phyloP scores from a whole-genome alignment of 2,329 filamentous ascomycete genomes.

The Aspergillus hiratsukae region DNA sequence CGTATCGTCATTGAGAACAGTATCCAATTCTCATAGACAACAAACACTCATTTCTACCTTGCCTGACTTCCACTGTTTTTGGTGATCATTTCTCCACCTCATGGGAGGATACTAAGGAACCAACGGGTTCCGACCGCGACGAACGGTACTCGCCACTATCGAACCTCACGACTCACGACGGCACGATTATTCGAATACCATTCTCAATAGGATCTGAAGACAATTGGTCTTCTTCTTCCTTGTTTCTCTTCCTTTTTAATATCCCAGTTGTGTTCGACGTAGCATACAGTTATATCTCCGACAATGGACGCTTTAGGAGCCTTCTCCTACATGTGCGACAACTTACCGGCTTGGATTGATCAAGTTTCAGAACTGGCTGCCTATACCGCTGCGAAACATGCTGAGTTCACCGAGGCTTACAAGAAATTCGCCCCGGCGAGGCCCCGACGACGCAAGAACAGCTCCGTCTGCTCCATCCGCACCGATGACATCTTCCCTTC shows the following conservation, averaged over 20 bases:
- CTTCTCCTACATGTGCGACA: slow-evolving; percentile 42
- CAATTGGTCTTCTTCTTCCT: background rate
- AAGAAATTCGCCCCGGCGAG: slow-evolving; percentile 28
- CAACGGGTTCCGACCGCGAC: background rate
- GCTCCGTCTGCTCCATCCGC: slow-evolving; percentile 41
- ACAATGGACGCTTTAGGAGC: slow-evolving; percentile 42
- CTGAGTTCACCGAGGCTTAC: slow-evolving; percentile 42
- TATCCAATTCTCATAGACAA: background rate
- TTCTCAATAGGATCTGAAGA: background rate
- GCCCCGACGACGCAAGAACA: slow-evolving; percentile 36
- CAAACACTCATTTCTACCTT: background rate
- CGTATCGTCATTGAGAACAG: background rate
- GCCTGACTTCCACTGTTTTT: background rate
- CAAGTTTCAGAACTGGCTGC: slow-evolving; percentile 39
- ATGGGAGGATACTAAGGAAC: background rate
- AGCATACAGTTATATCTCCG: slow-evolving; percentile 11
- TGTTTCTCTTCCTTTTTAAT: background rate
- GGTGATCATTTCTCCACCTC: background rate
- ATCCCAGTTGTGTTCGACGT: background rate
- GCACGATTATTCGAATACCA: background rate
- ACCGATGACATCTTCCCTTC: slow-evolving; percentile 20
- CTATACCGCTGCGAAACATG: slow-evolving; percentile 38
- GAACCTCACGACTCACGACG: background rate
- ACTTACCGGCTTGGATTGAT: slow-evolving; percentile 42
- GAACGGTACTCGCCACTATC: background rate